phyloP scores from a whole-genome alignment of 257 asterid genomes.

The Cordia subcordata region DNA sequence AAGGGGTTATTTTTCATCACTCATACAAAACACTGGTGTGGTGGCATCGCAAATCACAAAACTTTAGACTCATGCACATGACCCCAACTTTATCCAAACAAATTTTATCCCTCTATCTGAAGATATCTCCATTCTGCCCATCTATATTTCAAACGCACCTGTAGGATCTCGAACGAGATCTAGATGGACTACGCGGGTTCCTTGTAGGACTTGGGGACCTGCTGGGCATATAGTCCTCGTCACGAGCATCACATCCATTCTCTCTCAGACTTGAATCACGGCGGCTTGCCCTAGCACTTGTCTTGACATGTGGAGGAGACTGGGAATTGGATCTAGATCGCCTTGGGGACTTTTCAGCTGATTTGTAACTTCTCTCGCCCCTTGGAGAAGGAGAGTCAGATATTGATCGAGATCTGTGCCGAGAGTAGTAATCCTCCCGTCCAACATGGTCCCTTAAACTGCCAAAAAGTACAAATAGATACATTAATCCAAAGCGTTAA shows the following conservation, averaged over 20 bases:
- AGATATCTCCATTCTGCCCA: background rate
- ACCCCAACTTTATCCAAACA: no score
- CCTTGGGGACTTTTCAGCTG: constrained; percentile 38
- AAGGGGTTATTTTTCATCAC: no score
- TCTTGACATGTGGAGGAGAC: constrained; percentile 42
- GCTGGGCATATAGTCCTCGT: constrained; percentile 27
- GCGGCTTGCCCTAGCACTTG: constrained; percentile 26
- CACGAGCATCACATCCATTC: constrained; percentile 31
- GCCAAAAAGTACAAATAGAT: constrained; percentile 11
- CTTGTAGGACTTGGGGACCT: constrained; percentile 45
- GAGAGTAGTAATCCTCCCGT: constrained; percentile 39
- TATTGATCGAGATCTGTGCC: constrained; percentile 46
- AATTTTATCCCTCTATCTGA: no score
- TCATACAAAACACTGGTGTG: no score
- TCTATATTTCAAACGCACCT: constrained; percentile 29
- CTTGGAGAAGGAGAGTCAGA: constrained; percentile 64
- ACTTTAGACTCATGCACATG: no score
- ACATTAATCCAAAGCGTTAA: constrained; percentile 6
- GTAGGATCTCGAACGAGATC: constrained; percentile 50
- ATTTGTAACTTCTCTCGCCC: constrained; percentile 35
- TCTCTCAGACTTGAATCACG: constrained; percentile 35
- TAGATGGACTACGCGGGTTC: constrained; percentile 36
- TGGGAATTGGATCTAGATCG: constrained; percentile 43
- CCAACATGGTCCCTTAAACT: constrained; percentile 43
- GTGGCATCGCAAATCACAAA: no score